Evolutionary conservation across 23 red algal genomes (phyloP).

Genomic region (Cyanidioschyzon merolae): DNA sequence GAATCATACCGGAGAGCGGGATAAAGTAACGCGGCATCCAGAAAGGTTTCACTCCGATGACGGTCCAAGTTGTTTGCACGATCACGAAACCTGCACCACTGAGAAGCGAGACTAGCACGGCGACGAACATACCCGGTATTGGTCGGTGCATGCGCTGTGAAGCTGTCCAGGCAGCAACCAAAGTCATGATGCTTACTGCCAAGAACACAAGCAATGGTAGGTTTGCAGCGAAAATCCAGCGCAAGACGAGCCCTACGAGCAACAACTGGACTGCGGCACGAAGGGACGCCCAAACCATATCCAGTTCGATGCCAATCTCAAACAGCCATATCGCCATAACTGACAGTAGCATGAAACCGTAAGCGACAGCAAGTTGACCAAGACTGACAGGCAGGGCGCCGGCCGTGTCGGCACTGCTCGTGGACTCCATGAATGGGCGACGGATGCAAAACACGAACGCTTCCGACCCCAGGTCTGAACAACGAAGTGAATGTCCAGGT

Average conservation of each 20-base stretch:
- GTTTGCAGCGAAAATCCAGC: slow-evolving; percentile 53
- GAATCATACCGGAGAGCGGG: slow-evolving; percentile 73
- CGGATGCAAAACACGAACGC: too few species aligned
- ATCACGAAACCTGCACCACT: slow-evolving; percentile 23
- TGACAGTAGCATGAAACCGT: neutral
- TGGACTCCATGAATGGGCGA: too few species aligned
- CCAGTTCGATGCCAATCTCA: slow-evolving; percentile 40
- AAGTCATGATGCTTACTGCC: slow-evolving; percentile 50
- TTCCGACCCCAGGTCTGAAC: too few species aligned
- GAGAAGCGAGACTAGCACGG: slow-evolving; percentile 24
- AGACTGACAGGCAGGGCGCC: neutral
- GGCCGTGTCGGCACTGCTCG: neutral
- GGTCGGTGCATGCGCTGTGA: slow-evolving; percentile 33
- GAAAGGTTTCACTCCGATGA: slow-evolving; percentile 40
- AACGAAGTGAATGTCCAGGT: too few species aligned
- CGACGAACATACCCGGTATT: slow-evolving; percentile 23
- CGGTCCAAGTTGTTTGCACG: slow-evolving; percentile 19
- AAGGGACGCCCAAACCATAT: slow-evolving; percentile 38
- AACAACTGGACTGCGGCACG: slow-evolving; percentile 61
- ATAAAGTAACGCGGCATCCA: slow-evolving; percentile 68
- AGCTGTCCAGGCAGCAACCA: slow-evolving; percentile 51
- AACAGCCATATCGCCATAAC: slow-evolving; percentile 10
- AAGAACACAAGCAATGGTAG: slow-evolving; percentile 28
- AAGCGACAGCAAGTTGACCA: neutral
- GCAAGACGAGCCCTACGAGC: slow-evolving; percentile 54